Base-by-base conservation (phyloP, 129 eudicot species). In the Smallanthus sonchifolius region DNA sequence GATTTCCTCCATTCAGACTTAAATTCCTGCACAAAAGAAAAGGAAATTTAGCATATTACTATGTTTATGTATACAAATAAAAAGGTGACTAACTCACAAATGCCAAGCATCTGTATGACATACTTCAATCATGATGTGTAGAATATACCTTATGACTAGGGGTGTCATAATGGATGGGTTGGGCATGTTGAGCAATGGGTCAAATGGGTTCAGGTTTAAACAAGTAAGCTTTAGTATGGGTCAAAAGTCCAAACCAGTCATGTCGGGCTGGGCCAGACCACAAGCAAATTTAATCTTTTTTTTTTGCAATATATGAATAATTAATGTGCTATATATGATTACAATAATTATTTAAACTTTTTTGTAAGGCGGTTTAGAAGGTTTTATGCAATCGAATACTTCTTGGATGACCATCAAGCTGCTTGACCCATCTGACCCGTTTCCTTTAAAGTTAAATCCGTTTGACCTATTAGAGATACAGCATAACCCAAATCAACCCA, bases 1-100 rank as follows among this genome's bases (percentile, higher is more conserved):
- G 84, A 78, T 83, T 81, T 71, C 87, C 82, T 39, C 86, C 77
- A 37, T 81, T 75, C 40, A 74, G 78, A 63, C 84, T 80, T 80
- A 83, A 74, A 56, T 66, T 81, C 84, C 93, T 87, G 87, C 79
- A 42, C 1, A 67, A 34, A 52, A 11, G 67, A 4, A 52, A 34
- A 7, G 0, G 39, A 48, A 52, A 15, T 11, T 9, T 3, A 2
- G 37, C 37, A 72, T 48, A 60, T 79, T 40, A 80, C 11, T 11
- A 65, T 84, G 10, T 57, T 45, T 44, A 19, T 1, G 13, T 39
- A 39, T 67, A 56, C 15, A 61, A 49, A 57, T 10, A 49, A 68
- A 44, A 28, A 45, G 32, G 32, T n/a, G 3, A 64, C 10, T 4
- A 19, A 40, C 42, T 11, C n/a, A 65, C n/a, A 42, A 66, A 44